Conservation (phyloP, 2,329 filamentous ascomycete species). For the Rhynchosporium agropyri region DNA sequence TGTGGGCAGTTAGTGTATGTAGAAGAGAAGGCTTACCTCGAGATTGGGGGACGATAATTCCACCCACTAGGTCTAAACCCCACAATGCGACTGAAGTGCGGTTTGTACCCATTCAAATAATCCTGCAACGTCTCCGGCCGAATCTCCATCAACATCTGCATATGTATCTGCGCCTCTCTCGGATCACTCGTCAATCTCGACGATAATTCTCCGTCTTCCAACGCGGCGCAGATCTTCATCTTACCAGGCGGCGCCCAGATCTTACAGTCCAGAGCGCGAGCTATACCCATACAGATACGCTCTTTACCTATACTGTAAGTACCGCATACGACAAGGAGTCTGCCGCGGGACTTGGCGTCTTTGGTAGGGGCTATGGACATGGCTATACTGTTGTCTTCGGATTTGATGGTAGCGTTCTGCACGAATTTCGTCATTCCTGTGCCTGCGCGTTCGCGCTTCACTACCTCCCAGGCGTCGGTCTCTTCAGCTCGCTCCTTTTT, state of each 20-base stretch:
- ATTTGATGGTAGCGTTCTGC: slow-evolving; percentile 42
- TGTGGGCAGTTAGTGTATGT: background rate
- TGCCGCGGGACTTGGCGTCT: slow-evolving; percentile 53
- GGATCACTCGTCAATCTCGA: slow-evolving; percentile 79
- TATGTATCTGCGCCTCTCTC: slow-evolving; percentile 88
- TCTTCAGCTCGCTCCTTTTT: slow-evolving; percentile 65
- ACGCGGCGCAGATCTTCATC: slow-evolving; percentile 78
- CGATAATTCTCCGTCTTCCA: slow-evolving; percentile 83
- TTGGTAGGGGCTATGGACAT: slow-evolving; percentile 28
- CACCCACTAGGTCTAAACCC: slow-evolving; percentile 93
- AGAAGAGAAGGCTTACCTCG: slow-evolving; percentile 48
- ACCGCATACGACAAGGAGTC: slow-evolving; percentile 87
- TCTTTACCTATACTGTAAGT: slow-evolving; percentile 99
- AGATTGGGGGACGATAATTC: slow-evolving; percentile 79
- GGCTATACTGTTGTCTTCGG: slow-evolving; percentile 35
- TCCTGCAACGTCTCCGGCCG: slow-evolving; percentile 87
- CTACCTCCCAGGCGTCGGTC: slow-evolving; percentile 57
- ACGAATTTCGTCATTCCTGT: slow-evolving; percentile 67
- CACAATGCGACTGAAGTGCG: slow-evolving; percentile 82
- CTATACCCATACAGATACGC: slow-evolving; percentile 90
- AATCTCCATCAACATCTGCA: slow-evolving; percentile 96
- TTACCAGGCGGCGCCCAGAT: slow-evolving; percentile 87
- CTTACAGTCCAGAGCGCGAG: slow-evolving; percentile 79
- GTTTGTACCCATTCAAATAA: slow-evolving; percentile 79
- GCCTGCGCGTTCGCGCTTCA: slow-evolving; percentile 56